Base-by-base conservation (phyloP, 164 flowering plant species). In the Tinospora cordifolia region DNA sequence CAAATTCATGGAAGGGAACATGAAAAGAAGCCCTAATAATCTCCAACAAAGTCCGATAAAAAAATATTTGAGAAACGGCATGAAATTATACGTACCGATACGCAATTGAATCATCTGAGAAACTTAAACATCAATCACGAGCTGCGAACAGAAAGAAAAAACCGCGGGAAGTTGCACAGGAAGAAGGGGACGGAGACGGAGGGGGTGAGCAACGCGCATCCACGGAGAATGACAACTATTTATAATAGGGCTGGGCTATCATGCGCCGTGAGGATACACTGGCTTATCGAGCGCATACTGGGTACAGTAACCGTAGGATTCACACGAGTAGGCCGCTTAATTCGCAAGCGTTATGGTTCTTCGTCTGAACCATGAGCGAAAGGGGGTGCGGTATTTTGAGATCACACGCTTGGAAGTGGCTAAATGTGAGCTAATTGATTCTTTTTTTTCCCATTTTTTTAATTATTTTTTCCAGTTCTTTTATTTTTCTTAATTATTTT, bases 201-300 rank as follows among this genome's bases (percentile, higher is more conserved):
- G 26, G 73, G 75, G 59, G 59, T 51, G 83, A 76, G 81, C 44
- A 76, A 60, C 34, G 83, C 83, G 83, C 85, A 79, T 77, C 79
- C 72, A 44, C 51, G 77, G 81, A 78, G 77, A 72, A 82, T 44
- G 81, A 60, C 74, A 70, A 72, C 72, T 65, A 66, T 79, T 74
- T 65, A 66, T 58, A 19, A 21, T 14, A 69, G 34, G 27, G 39
- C 6, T 8, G 9, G 41, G 75, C 83, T 83, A 83, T 71, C 72
- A 70, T 83, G 82, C 86, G 80, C 86, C 65, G 27, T 12, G 46
- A 13, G 75, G 71, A 64, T 47, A 40, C 72, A 75, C 62, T 49
- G 63, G 25, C 71, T 77, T 66, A 79, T 73, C 75, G 47, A 71
- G 67, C 73, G 79, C 83, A 68, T n/a, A 65, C 39, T 54, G 14